Evolutionary conservation across 2,329 filamentous ascomycete genomes (phyloP), one percentile per base, ranked within the genome.

Genomic region (Trichoderma arundinaceum): DNA sequence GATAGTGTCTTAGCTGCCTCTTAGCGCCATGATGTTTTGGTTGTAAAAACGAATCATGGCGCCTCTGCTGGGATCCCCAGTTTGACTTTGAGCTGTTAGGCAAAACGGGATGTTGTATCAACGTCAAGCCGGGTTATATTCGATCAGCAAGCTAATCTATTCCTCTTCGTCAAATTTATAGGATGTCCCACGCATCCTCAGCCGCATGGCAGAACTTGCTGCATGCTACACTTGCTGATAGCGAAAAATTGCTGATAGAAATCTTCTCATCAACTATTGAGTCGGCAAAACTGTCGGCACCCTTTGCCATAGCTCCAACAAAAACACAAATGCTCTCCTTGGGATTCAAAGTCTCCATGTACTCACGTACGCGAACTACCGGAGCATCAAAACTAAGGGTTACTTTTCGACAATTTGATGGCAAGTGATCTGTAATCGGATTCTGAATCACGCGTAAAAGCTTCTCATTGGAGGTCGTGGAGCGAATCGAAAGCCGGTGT

Each of bases 151-250:
- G 62, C 67, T 64, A 67, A 66, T 35, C 46, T 52, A 57, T 49
- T 44, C 41, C 32, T 19, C 60, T 38, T 46, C 22, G 48, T 54
- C 49, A 63, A 63, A n/a, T 46, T 84, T 88, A 99, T 74, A 97
- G 86, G 72, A 99, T 91, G 75, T 92, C 89, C 95, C 95, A 99
- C 41, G 90, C 90, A 78, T 99, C 95, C 80, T 99, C 95, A 49
- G 94, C 94, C 46, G 94, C 95, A 79, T 99, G 95, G 80, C 95
- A 98, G 84, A 99, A 98, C 80, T 98, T 99, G 87, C 94, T 97
- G 85, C 95, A 99, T 49, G 95, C 94, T 68, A 99, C 95, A 82
- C 94, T 98, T 68, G 95, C 95, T 75, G 92, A 97, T 69, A 99
- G 85, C 75, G 94, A 97, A 85, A 92, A 99, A 79, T 97, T 97